Conservation (phyloP, 768 basidiomycete genomes). For the Leccinellum rugosiceps region DNA sequence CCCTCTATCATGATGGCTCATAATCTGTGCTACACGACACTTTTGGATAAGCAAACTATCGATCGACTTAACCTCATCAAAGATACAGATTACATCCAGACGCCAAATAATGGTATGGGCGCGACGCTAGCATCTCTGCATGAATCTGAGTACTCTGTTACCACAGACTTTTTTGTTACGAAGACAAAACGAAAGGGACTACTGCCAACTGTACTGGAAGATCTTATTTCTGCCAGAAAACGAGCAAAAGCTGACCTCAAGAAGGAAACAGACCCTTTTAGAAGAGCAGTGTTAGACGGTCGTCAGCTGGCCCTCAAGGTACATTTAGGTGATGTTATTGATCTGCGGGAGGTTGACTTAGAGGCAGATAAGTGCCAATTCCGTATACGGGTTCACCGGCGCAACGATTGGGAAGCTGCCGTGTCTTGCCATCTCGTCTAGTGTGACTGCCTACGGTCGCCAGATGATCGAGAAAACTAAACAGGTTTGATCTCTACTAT, state of each 20-base stretch:
- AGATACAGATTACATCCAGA: conserved; percentile 89
- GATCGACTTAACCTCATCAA: conserved; percentile 75
- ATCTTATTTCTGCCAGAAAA: conserved; percentile 90
- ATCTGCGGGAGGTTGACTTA: not conserved
- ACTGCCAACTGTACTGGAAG: conserved; percentile 88
- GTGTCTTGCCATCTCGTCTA: conserved; percentile 93
- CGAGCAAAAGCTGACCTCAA: conserved; percentile 94
- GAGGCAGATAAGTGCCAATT: conserved; percentile 93
- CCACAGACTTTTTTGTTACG: conserved; percentile 82
- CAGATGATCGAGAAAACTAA: conserved; percentile 99
- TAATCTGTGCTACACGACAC: conserved; percentile 96
- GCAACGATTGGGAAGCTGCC: conserved; percentile 97
- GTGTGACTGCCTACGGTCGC: conserved; percentile 92
- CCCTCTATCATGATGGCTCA: conserved; percentile 99
- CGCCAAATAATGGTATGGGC: conserved; percentile 85
- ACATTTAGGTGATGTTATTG: not conserved
- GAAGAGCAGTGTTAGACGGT: conserved; percentile 94
- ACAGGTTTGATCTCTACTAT: conserved; percentile 43
- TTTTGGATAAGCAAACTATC: conserved; percentile 78
- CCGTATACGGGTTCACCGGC: conserved; percentile 98
- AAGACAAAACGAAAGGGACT: conserved; percentile 77
- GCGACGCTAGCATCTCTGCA: too few species aligned
- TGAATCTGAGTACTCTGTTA: not conserved
- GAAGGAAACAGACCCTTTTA: conserved; percentile 95
- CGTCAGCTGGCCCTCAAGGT: conserved; percentile 96